A percentile compares a stretch with the other conserved stretches of the same genome.
Evolutionary conservation across 257 asterid species (phyloP).

Genomic region (Nicotiana tabacum): DNA sequence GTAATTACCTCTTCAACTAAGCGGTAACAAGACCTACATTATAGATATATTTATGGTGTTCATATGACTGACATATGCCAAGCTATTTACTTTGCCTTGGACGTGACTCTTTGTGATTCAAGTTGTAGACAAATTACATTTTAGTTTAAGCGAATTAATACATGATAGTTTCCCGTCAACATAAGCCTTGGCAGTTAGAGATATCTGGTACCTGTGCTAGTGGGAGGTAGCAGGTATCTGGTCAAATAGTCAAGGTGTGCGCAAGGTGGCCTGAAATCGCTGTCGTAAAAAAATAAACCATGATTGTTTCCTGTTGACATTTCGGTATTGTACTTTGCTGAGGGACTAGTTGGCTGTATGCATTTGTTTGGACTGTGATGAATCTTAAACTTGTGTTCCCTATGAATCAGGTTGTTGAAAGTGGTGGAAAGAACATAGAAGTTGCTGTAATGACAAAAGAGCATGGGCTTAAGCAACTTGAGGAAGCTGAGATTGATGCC

Average conservation of each 20-base stretch:
- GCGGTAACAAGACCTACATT: not conserved
- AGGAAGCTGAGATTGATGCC: constrained; percentile 90
- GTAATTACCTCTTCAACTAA: not conserved
- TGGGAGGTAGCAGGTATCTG: no score
- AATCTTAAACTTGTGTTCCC: not conserved
- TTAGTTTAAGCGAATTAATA: not conserved
- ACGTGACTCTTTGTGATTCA: not conserved
- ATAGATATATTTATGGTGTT: not conserved
- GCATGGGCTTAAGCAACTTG: constrained; percentile 71
- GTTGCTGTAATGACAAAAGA: constrained; percentile 92
- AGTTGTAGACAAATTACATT: not conserved
- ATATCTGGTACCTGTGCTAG: no score
- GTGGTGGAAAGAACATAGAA: constrained; percentile 97
- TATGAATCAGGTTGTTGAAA: constrained; percentile 73
- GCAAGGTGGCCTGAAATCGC: no score
- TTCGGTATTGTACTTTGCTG: not conserved
- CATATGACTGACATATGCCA: not conserved
- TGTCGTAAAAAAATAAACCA: no score
- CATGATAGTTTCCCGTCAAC: not conserved
- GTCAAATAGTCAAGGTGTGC: no score
- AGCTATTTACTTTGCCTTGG: not conserved
- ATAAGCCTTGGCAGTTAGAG: no score
- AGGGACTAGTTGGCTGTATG: not conserved
- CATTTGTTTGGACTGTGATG: not conserved
- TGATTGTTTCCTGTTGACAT: not conserved